Conservation (phyloP, 2,329 filamentous ascomycete species). For the Fusarium citri region DNA sequence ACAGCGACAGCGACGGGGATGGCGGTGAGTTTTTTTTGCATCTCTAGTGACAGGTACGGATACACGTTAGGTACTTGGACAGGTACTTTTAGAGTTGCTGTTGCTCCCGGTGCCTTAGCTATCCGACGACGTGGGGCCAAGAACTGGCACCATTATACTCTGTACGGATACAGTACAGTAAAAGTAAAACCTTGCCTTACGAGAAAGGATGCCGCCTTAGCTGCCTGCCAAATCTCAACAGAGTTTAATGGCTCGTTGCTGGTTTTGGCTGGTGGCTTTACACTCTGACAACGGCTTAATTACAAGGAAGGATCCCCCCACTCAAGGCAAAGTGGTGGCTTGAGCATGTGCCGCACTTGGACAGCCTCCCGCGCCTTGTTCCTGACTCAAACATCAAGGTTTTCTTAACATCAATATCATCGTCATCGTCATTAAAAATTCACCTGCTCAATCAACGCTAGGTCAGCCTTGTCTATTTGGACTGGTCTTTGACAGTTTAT, state of each 20-base stretch:
- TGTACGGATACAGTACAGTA: too few species aligned
- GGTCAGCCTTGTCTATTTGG: slow-evolving; percentile 12
- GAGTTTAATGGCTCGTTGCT: slow-evolving; percentile 20
- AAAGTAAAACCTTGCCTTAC: slow-evolving; percentile 9
- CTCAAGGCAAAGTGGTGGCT: slow-evolving; percentile 27
- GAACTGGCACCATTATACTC: not conserved
- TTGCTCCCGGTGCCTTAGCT: not conserved
- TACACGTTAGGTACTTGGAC: not conserved
- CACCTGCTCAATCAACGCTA: not conserved
- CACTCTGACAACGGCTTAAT: slow-evolving; percentile 34
- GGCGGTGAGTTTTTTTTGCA: slow-evolving; percentile 22
- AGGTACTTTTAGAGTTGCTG: not conserved
- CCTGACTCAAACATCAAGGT: slow-evolving; percentile 36
- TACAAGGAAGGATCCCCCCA: slow-evolving; percentile 27
- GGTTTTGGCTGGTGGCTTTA: slow-evolving; percentile 29
- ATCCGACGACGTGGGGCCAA: not conserved
- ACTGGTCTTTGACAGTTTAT: not conserved
- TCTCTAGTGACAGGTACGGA: not conserved
- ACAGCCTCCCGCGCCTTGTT: slow-evolving; percentile 34
- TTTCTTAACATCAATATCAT: slow-evolving; percentile 15
- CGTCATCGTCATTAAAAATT: slow-evolving; percentile 8
- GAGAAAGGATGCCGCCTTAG: slow-evolving; percentile 10
- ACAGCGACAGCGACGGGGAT: not conserved
- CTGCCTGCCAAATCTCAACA: slow-evolving; percentile 33
- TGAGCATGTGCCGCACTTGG: slow-evolving; percentile 35